Evolutionary conservation across 208 protist genomes (phyloP).

Genomic region (Crithidia bombi): DNA sequence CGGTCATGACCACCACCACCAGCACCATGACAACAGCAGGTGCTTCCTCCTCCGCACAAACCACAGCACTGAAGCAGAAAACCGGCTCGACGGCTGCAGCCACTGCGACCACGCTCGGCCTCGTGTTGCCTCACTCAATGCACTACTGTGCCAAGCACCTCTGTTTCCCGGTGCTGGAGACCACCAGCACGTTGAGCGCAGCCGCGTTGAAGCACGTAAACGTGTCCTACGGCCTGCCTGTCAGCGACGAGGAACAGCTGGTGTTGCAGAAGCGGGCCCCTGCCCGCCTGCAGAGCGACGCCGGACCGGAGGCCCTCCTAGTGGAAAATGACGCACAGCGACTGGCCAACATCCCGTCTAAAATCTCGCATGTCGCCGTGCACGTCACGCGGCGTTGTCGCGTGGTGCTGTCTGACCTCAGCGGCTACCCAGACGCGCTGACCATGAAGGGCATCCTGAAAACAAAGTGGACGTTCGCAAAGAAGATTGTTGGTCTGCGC

Average conservation of each 20-base stretch:
- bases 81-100: not conserved
- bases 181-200: slow-evolving; percentile 43
- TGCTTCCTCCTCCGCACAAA: not conserved
- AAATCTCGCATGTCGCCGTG: slow-evolving; percentile 44
- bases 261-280: slow-evolving; percentile 72
- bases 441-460: slow-evolving; percentile 69
- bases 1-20: not conserved
- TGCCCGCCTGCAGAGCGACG: slow-evolving; percentile 53
- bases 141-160: slow-evolving; percentile 69
- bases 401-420: slow-evolving; percentile 76
- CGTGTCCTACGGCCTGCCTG: slow-evolving; percentile 79
- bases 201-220: slow-evolving; percentile 55
- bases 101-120: slow-evolving; percentile 44
- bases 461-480: slow-evolving; percentile 69
- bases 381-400: slow-evolving; percentile 47
- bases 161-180: slow-evolving; percentile 76
- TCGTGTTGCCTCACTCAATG: slow-evolving; percentile 72
- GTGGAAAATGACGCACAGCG: slow-evolving; percentile 83
- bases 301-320: slow-evolving; percentile 59
- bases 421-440: slow-evolving; percentile 65
- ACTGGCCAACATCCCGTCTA: slow-evolving; percentile 87
- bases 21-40: not conserved
- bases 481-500: slow-evolving; percentile 81
- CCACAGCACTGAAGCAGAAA: slow-evolving; percentile 4
- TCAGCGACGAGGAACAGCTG: slow-evolving; percentile 75